phyloP scores from a whole-genome alignment of 2,329 filamentous ascomycete genomes.

The Pyrenochaeta sp. region DNA sequence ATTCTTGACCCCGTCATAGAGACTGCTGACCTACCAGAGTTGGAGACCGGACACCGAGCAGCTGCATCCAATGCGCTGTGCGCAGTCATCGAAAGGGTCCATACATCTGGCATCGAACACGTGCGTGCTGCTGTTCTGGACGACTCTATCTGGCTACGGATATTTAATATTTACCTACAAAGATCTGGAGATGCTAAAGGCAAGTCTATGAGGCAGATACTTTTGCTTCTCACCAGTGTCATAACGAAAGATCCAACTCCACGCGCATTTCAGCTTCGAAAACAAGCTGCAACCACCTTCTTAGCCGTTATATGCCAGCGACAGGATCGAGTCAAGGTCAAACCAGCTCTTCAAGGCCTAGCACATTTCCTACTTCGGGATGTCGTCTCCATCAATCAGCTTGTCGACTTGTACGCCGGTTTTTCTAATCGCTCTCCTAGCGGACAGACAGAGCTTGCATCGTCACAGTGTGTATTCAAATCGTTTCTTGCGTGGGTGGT shows the following conservation, averaged over 20 bases:
- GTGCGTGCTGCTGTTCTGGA: conserved; percentile 44
- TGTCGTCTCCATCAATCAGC: conserved; percentile 55
- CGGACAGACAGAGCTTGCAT: background rate
- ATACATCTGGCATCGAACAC: conserved; percentile 37
- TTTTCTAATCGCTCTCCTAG: conserved; percentile 13
- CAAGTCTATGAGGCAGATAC: conserved; percentile 58
- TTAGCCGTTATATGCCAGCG: conserved; percentile 68
- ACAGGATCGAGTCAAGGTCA: conserved; percentile 70
- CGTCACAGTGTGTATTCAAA: conserved; percentile 30
- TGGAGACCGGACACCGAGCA: conserved; percentile 52
- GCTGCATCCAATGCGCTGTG: conserved; percentile 59
- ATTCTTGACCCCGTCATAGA: conserved; percentile 40
- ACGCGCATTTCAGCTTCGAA: conserved; percentile 33
- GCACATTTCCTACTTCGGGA: conserved; percentile 72
- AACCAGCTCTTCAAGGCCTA: conserved; percentile 73
- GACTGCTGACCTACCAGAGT: conserved; percentile 43
- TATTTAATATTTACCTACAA: conserved; percentile 53
- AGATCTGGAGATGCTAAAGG: conserved; percentile 55
- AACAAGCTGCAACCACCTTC: conserved; percentile 51
- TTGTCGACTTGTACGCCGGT: conserved; percentile 52
- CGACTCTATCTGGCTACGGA: conserved; percentile 48
- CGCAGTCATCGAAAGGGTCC: conserved; percentile 53
- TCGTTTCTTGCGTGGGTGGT: conserved; percentile 48
- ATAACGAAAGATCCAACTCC: conserved; percentile 39
- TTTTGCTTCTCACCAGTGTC: conserved; percentile 50